A percentile compares a stretch with the other conserved stretches of the same genome.
phyloP scores from a whole-genome alignment of 2,329 filamentous ascomycete genomes.

The Talaromyces marneffei region DNA sequence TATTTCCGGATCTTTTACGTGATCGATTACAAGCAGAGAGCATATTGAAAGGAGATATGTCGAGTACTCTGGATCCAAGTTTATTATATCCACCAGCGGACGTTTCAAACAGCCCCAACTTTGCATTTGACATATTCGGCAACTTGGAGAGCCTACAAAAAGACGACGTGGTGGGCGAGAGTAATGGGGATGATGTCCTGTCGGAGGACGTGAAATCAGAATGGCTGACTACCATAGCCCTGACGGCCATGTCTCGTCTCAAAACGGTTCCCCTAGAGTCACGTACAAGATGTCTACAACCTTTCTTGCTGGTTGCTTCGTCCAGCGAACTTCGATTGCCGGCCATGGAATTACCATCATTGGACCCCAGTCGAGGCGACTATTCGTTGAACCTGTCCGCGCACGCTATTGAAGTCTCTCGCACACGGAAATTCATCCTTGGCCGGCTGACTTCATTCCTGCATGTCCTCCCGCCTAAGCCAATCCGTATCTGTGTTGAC shows the following conservation, averaged over 20 bases:
- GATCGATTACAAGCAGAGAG: slow-evolving; percentile 32
- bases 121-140: not conserved
- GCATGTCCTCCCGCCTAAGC: slow-evolving; percentile 48
- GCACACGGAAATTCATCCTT: slow-evolving; percentile 46
- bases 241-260: slow-evolving; percentile 47
- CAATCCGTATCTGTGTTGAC: slow-evolving; percentile 45
- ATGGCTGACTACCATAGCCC: slow-evolving; percentile 48
- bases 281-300: slow-evolving; percentile 50
- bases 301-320: slow-evolving; percentile 47
- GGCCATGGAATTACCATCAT: slow-evolving; percentile 19
- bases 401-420: slow-evolving; percentile 43
- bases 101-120: not conserved
- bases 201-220: slow-evolving; percentile 22
- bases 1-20: slow-evolving; percentile 48
- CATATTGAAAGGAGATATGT: not conserved
- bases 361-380: slow-evolving; percentile 12
- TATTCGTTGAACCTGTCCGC: slow-evolving; percentile 30
- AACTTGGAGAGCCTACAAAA: not conserved
- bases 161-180: slow-evolving; percentile 21
- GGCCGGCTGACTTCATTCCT: slow-evolving; percentile 43
- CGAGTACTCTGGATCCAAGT: not conserved
- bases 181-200: not conserved
- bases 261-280: slow-evolving; percentile 48
- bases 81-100: not conserved
- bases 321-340: slow-evolving; percentile 48